Conservation (phyloP, 805 yeast species). For the Teunomyces tritomae region DNA sequence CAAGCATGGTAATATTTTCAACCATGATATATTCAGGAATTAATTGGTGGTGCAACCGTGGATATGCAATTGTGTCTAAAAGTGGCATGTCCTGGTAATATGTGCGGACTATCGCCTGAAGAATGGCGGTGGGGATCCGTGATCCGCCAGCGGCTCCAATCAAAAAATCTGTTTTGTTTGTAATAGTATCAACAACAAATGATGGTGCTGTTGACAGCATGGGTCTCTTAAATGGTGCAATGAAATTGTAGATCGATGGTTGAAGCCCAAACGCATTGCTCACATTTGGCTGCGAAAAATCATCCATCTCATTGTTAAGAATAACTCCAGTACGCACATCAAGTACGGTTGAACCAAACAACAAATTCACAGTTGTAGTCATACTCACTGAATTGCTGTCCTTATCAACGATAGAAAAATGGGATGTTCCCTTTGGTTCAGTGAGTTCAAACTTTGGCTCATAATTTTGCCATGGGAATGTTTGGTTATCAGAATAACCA, state of each 20-base stretch:
- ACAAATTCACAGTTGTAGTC: conserved; percentile 84
- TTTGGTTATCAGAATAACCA: conserved; percentile 53
- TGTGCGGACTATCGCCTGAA: conserved; percentile 72
- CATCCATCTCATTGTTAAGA: conserved; percentile 92
- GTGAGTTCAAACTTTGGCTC: conserved; percentile 73
- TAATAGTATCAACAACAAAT: conserved; percentile 44
- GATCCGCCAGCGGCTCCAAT: conserved; percentile 97
- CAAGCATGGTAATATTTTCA: conserved; percentile 50
- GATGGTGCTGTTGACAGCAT: conserved; percentile 81
- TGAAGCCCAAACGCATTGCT: conserved; percentile 75
- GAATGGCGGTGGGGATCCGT: conserved; percentile 74
- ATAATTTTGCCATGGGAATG: conserved; percentile 71
- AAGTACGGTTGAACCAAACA: conserved; percentile 80
- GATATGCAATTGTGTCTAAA: conserved; percentile 69
- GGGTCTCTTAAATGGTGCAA: conserved; percentile 77
- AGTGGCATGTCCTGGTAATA: conserved; percentile 58
- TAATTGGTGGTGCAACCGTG: conserved; percentile 87
- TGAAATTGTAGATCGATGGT: conserved; percentile 78
- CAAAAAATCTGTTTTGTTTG: conserved; percentile 51
- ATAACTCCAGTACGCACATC: conserved; percentile 82
- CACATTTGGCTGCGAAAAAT: conserved; percentile 70
- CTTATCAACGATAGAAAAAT: conserved; percentile 74
- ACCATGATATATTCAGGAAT: conserved; percentile 66
- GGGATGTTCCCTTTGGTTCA: conserved; percentile 91
- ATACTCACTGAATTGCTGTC: conserved; percentile 76